Evolutionary conservation across 2,329 filamentous ascomycete genomes (phyloP), one percentile per base, ranked within the genome.

Genomic region (Didymella glomerata): DNA sequence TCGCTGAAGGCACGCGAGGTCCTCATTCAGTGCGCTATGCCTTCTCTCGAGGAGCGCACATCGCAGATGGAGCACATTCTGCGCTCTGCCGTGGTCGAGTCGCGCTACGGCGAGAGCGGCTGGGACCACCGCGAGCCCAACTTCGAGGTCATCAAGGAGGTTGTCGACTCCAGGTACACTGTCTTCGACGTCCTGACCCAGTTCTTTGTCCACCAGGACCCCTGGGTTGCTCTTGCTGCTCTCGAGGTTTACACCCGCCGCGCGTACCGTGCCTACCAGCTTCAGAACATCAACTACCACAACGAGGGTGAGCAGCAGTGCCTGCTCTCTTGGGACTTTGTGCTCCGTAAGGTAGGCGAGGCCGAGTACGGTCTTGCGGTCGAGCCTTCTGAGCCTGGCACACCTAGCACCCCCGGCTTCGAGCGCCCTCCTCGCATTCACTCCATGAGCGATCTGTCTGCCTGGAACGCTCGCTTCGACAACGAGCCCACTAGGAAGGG

Each of bases 21-120:
- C 50, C 89, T 99, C 72, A 99, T 99, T 65, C 95, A 98, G 80
- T 97, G 93, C 76, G 93, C 95, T 53, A 86, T 99, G 76, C 95
- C 95, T 18, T 99, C 95, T 3, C 84, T 99, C 20, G 95, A 98
- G 79, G 95, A 99, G 84, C 90, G 95, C 68, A 91, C 91, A 25
- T 86, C 90, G 7, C 95, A 99, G 82, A 97, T 99, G 94, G 95
- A 98, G 83, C 94, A 98, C 79, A 99, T 99, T 66, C 85, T 99
- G 54, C 91, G 93, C 60, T 97, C 94, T 25, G 94, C 95, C 0
- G 95, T 99, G 22, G 88, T 97, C 8, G 93, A 99, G 78, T 97
- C 93, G n/a, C 89, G 91, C 68, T 99, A 99, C 73, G 95, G 95
- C 60, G 95, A 99, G 84, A 93, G 92, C 61, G 93, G 94, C 50